Evolutionary conservation across 208 protist species (phyloP), one percentile per base, ranked within the genome.

Genomic region (Kentomonas sorsogonicus): DNA sequence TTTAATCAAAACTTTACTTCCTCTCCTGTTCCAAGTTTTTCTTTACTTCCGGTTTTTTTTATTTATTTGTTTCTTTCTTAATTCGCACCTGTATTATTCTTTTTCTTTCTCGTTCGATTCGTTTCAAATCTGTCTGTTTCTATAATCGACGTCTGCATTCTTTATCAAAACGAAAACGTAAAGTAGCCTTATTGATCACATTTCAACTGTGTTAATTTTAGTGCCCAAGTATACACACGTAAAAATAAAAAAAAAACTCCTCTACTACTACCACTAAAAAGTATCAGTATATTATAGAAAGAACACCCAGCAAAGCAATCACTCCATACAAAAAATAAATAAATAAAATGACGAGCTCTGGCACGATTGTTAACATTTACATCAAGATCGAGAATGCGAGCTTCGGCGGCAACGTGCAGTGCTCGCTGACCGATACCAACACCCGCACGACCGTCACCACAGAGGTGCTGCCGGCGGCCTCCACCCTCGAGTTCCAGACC

Each of bases 401-500:
- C 11, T 72, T 57, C 1, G 48, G 53, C 60, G 26, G 48, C 18
- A 30, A 53, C 27, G 62, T 79, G 36, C 66, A 79, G 45, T 39
- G 74, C 4, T 74, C 50, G 1, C 6, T 23, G 16, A 53, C 48
- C 18, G 47, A 50, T 10, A 13, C 41, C 34, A 61, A 29, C 2
- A 40, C 48, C 16, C 20, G 27, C 27, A 13, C 30, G 0, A 7
- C 68, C 0, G 72, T 66, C 10, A 22, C 50, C 11, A 79, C 72
- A 27, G 67, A 79, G 40, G 60, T 66, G 2, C 26, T 77, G 4
- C 41, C 36, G 26, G 60, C 76, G 47, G 64, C 73, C 36, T 31
- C 77, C 18, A 81, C 76, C 39, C 74, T 69, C 0, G 46, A 66
- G 41, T 77, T 75, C 45, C 54, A 72, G 30, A 69, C 60, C 0